Percentiles rank a stretch among this genome's conserved stretches.
These are phyloP conservation scores for Chaetomium strumarium DNA, from an alignment of 2,329 filamentous ascomycete genomes.

Conservation along the genomic window DNA sequence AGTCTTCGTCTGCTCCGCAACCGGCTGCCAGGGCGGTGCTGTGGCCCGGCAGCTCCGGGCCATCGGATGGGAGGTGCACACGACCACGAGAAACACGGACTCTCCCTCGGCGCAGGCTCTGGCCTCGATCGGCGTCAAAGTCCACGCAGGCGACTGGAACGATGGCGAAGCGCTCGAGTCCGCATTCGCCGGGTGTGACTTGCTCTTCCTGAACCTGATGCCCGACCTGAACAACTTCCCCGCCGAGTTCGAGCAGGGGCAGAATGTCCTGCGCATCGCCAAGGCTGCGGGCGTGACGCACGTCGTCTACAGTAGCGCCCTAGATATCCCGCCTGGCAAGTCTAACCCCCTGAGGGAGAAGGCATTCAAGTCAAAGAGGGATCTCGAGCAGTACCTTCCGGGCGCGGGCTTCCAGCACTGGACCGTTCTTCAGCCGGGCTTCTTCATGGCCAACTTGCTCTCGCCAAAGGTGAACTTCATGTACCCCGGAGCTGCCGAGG, in stretches of 20 bases:
- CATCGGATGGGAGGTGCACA: conserved; percentile 26
- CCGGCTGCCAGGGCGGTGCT: conserved; percentile 36
- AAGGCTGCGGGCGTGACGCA: conserved; percentile 34
- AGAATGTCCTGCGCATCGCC: conserved; percentile 33
- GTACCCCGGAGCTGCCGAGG: conserved; percentile 35
- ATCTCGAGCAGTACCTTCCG: conserved; percentile 37
- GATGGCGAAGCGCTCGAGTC: conserved; percentile 27
- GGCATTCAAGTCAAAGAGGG: conserved; percentile 31
- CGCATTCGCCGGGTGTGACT: conserved; percentile 28
- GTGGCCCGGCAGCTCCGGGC: conserved; percentile 32
- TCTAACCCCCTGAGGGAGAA: background rate
- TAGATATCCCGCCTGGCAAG: conserved; percentile 21
- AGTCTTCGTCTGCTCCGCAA: conserved; percentile 36
- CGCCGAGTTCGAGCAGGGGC: conserved; percentile 29
- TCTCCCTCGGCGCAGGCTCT: conserved; percentile 30
- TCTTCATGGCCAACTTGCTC: conserved; percentile 47
- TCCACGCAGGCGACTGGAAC: conserved; percentile 32
- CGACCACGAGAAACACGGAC: conserved; percentile 29
- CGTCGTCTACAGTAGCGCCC: conserved; percentile 33
- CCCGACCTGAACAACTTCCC: conserved; percentile 29
- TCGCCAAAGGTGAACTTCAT: conserved; percentile 33
- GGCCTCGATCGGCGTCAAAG: conserved; percentile 28
- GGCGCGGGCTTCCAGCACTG: conserved; percentile 35
- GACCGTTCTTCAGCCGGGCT: conserved; percentile 45
- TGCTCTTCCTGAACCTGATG: conserved; percentile 32